These are phyloP conservation scores for Zygoascus bituminiphila DNA, from an alignment of 805 yeast genomes.

Conservation along the genomic window DNA sequence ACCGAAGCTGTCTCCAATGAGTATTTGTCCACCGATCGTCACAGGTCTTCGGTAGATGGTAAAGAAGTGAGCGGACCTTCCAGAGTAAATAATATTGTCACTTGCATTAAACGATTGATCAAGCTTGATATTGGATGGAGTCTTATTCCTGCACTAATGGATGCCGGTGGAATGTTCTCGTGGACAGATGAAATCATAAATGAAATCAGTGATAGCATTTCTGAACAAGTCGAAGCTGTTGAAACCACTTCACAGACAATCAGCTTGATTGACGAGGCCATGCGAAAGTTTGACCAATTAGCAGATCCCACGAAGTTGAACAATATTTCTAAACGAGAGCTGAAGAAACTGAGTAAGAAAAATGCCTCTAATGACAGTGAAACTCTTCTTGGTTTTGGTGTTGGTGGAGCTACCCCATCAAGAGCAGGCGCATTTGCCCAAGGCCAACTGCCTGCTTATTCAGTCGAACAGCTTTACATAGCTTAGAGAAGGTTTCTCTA, in stretches of 20 bases:
- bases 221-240: constrained; percentile 37
- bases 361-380: constrained; percentile 4
- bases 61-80: constrained; percentile 7
- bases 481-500: neutral
- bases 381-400: constrained; percentile 12
- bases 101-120: constrained; percentile 37
- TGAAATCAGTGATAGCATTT: constrained; percentile 38
- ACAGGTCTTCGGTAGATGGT: neutral
- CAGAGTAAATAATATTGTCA: constrained; percentile 18
- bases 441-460: neutral
- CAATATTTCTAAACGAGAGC: constrained; percentile 16
- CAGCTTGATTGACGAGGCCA: constrained; percentile 22
- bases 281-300: constrained; percentile 17
- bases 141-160: constrained; percentile 56
- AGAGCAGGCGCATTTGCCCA: neutral
- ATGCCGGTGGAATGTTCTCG: constrained; percentile 64
- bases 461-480: neutral
- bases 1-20: constrained; percentile 22
- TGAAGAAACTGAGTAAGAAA: constrained; percentile 19
- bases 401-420: neutral
- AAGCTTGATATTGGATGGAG: constrained; percentile 47
- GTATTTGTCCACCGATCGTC: constrained; percentile 4
- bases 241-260: constrained; percentile 18
- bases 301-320: constrained; percentile 13
- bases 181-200: constrained; percentile 48